Conservation (phyloP, 495 filamentous ascomycete species). For the Trichocladium uniseriatum region DNA sequence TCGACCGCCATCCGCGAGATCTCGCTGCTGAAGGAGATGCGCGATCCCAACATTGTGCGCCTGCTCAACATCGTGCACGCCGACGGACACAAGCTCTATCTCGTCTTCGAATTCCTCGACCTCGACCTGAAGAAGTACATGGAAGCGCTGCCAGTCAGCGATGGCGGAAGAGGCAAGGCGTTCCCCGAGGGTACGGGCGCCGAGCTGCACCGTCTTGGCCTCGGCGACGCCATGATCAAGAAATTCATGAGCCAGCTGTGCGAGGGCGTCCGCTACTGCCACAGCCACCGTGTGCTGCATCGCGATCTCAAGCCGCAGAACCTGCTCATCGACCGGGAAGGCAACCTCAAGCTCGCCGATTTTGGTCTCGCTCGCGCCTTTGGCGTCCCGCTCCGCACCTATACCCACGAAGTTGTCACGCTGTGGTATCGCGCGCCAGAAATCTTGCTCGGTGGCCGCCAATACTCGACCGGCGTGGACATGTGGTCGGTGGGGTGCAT, state of each 20-base stretch:
- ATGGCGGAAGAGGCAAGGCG: constrained; percentile 82
- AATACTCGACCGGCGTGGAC: constrained; percentile 97
- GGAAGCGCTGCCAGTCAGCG: constrained; percentile 85
- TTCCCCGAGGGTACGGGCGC: constrained; percentile 68
- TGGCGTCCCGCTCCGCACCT: constrained; percentile 90
- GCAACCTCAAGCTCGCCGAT: constrained; percentile 94
- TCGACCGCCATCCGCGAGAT: constrained; percentile 96
- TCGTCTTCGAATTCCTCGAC: constrained; percentile 92
- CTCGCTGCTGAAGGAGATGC: constrained; percentile 92
- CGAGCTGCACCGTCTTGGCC: constrained; percentile 59
- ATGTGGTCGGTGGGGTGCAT: constrained; percentile 99
- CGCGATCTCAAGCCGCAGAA: constrained; percentile 98
- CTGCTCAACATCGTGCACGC: constrained; percentile 93
- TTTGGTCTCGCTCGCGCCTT: constrained; percentile 95
- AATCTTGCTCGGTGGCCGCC: constrained; percentile 90
- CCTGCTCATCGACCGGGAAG: constrained; percentile 85
- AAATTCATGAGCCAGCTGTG: constrained; percentile 95
- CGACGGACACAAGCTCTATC: constrained; percentile 91
- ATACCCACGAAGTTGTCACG: constrained; percentile 98
- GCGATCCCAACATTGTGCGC: constrained; percentile 86
- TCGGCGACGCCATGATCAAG: constrained; percentile 88
- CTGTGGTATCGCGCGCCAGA: constrained; percentile 98
- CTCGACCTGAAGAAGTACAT: constrained; percentile 97
- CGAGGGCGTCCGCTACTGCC: constrained; percentile 87
- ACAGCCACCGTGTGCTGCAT: constrained; percentile 89